phyloP scores from a whole-genome alignment of 768 basidiomycete species.

The Tulasnella sp. region DNA sequence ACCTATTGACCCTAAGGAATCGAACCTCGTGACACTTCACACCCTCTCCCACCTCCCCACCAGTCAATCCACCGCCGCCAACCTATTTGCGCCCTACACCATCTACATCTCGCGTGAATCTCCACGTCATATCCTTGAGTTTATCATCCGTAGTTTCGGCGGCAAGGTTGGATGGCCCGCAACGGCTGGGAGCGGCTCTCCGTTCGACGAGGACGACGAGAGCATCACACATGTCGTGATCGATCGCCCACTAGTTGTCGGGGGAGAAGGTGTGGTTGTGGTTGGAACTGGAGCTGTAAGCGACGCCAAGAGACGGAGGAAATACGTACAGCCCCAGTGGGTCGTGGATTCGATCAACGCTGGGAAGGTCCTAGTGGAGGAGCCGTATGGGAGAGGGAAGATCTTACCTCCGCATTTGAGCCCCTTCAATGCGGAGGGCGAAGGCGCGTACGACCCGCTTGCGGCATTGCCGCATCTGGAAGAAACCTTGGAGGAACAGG shows the following conservation, averaged over 20 bases:
- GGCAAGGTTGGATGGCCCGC: conserved; percentile 85
- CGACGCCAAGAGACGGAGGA: conserved; percentile 55
- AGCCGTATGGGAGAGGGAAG: conserved; percentile 74
- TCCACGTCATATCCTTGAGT: conserved; percentile 86
- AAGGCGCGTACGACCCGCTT: conserved; percentile 62
- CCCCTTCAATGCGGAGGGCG: conserved; percentile 72
- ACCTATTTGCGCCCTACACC: conserved; percentile 76
- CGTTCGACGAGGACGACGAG: conserved; percentile 61
- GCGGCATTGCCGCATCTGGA: conserved; percentile 23
- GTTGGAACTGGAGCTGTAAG: conserved; percentile 50
- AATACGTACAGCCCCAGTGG: conserved; percentile 96
- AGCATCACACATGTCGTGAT: conserved; percentile 92
- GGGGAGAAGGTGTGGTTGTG: conserved; percentile 29
- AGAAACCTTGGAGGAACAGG: conserved; percentile 29
- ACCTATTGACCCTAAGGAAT: conserved; percentile 31
- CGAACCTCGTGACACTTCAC: conserved; percentile 54
- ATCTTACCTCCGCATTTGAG: conserved; percentile 89
- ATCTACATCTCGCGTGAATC: conserved; percentile 94
- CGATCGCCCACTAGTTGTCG: conserved; percentile 55
- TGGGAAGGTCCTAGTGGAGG: conserved; percentile 73
- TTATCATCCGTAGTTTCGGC: conserved; percentile 83
- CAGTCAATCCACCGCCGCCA: conserved; percentile 45
- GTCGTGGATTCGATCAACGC: conserved; percentile 91
- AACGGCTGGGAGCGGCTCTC: conserved; percentile 73
- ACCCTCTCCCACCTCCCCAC: conserved; percentile 37